These are phyloP conservation scores for Nyssa sinensis DNA, from an alignment of 148 eudicot genomes.

Conservation along the genomic window DNA sequence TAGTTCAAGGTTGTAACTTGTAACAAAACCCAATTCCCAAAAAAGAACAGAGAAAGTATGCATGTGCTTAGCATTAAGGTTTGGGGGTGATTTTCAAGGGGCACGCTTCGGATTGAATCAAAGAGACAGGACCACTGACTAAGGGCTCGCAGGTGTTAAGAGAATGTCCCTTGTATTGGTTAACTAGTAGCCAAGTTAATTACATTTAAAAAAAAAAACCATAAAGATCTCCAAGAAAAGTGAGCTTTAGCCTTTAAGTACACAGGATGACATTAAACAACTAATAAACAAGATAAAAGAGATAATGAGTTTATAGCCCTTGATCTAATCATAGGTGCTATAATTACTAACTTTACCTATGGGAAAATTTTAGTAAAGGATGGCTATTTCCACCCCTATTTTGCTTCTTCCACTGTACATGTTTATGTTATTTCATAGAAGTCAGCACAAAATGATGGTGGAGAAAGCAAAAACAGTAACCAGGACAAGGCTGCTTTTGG, in stretches of 20 bases:
- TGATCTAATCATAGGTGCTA: constrained; percentile 50
- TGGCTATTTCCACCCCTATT: background rate
- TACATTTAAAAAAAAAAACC: background rate
- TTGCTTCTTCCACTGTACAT: constrained; percentile 12
- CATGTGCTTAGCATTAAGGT: constrained; percentile 70
- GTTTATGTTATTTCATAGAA: background rate
- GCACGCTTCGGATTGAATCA: constrained; percentile 92
- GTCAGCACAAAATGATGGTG: background rate
- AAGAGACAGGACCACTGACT: constrained; percentile 77
- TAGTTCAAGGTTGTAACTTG: too few species aligned
- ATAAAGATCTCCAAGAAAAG: constrained; percentile 29
- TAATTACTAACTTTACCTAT: constrained; percentile 32
- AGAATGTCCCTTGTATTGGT: constrained; percentile 47
- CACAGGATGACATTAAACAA: constrained; percentile 26
- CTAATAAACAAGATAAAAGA: constrained; percentile 21
- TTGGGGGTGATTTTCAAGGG: constrained; percentile 54
- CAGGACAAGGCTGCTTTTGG: background rate
- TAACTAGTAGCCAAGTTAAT: constrained; percentile 5
- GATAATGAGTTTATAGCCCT: constrained; percentile 31
- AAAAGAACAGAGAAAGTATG: too few species aligned
- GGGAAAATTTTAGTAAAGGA: background rate
- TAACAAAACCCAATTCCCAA: too few species aligned
- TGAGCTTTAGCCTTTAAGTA: constrained; percentile 49
- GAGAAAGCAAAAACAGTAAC: constrained; percentile 7
- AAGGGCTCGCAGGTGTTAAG: constrained; percentile 44